Evolutionary conservation across 2,329 filamentous ascomycete species (phyloP), one percentile per base, ranked within the genome.

Genomic region (Calonectria pseudoreteaudii): DNA sequence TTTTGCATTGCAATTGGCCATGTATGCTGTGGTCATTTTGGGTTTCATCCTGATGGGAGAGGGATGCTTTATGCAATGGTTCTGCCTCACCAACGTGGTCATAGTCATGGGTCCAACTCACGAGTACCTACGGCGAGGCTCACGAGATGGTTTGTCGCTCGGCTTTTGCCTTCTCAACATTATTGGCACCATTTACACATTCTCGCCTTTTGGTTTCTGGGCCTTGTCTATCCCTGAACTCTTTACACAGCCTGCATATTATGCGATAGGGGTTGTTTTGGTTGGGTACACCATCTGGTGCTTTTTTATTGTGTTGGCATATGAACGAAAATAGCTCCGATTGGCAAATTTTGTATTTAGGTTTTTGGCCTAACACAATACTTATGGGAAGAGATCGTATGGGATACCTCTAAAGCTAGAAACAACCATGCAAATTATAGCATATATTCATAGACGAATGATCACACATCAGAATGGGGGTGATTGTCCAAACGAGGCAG

Each of bases 81-180:
- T 68, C 47, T 41, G 38, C 16, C 23, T 68, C 16, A 68, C 66
- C 34, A 68, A 68, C 38, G 66, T 53, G 6, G 9, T 68, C 16
- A 68, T 68, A 18, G 50, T 53, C 14, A 41, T 68, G n/a, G 66
- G 66, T n/a, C 66, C 66, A 44, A 44, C 50, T 11, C 66, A 53
- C 7, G 66, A 56, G 34, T 68, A 68, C 34, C 31, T 68, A 5
- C 49, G 50, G 20, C 66, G 66, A 18, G 66, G 66, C 28, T 68
- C 66, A 18, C 49, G 66, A 41, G 26, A 56, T 14, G 66, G 66
- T 8, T 34, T 68, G 10, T 53, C 66, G 14, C 66, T 68, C 13
- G 38, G 49, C 13, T 58, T 68, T 44, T 68, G 66, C 34, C 41
- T 68, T 1, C 31, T 68, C 34, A 68, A 52, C 23, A 68, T 68